These are phyloP conservation scores for Magnolia officinalis DNA, from an alignment of 164 flowering plant species.

Conservation along the genomic window DNA sequence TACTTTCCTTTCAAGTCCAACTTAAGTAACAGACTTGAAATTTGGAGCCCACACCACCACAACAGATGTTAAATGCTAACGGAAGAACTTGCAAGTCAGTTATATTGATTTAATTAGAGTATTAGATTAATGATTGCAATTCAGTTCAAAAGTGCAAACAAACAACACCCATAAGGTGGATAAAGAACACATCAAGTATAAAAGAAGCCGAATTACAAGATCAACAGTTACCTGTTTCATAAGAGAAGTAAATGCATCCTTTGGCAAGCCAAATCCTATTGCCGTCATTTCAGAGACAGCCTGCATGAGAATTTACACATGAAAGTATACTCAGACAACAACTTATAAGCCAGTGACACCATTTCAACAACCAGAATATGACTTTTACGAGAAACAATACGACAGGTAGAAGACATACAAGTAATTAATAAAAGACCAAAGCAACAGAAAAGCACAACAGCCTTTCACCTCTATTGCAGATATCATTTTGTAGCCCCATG, in stretches of 20 bases:
- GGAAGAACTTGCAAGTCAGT: no score
- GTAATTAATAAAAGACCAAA: background rate
- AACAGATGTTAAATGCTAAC: no score
- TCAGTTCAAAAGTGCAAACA: no score
- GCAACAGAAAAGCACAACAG: background rate
- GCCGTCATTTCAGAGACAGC: conserved; percentile 98
- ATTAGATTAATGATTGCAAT: no score
- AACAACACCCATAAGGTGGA: no score
- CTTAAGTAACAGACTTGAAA: no score
- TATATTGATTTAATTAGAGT: no score
- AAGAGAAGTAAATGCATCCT: conserved; percentile 87
- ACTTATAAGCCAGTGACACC: background rate
- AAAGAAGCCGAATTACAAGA: background rate
- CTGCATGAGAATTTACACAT: conserved; percentile 28
- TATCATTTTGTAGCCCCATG: conserved; percentile 92
- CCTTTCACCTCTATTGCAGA: conserved; percentile 70
- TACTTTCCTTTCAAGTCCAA: no score
- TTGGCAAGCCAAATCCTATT: conserved; percentile 85
- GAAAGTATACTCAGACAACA: background rate
- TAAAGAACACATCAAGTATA: no score
- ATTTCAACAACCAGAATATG: background rate
- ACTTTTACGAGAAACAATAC: background rate
- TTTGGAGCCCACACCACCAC: no score
- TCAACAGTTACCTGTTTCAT: conserved; percentile 67
- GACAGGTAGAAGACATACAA: background rate